A percentile compares a stretch with the other conserved stretches of the same genome.
Conservation (phyloP, 352 stramenopile genomes). For the Phytophthora pistaciae region DNA sequence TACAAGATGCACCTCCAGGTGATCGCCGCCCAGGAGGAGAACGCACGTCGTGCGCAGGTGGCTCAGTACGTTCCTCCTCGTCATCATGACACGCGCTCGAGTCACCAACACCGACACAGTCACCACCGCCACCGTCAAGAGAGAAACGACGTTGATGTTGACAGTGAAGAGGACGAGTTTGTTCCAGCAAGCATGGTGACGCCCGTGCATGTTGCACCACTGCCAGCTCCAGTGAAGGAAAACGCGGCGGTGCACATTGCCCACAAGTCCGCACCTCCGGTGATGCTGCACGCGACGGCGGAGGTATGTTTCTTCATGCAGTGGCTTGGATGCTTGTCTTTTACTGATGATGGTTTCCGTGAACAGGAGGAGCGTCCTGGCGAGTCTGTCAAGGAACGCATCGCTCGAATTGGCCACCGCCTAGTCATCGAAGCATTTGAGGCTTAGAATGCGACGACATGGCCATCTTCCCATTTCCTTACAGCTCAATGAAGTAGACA, state of each 20-base stretch:
- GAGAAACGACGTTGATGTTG: not conserved
- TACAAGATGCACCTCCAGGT: constrained; percentile 60
- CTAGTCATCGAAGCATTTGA: constrained; percentile 74
- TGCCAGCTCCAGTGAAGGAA: constrained; percentile 5
- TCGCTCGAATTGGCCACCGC: constrained; percentile 78
- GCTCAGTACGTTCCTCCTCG: constrained; percentile 4
- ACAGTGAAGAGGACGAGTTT: not conserved
- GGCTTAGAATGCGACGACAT: constrained; percentile 4
- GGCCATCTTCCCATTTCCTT: not conserved
- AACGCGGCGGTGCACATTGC: not conserved
- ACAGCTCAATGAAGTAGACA: not conserved
- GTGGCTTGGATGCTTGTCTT: not conserved
- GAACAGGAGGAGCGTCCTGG: constrained; percentile 21
- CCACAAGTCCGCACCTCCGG: not conserved
- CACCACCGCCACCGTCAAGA: constrained; percentile 21
- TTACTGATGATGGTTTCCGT: not conserved
- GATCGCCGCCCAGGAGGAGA: constrained; percentile 36
- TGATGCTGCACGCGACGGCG: constrained; percentile 11
- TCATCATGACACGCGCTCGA: constrained; percentile 20
- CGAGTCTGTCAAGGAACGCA: constrained; percentile 55
- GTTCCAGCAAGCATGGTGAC: not conserved
- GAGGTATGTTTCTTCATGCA: constrained; percentile 18
- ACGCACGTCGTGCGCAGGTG: constrained; percentile 5
- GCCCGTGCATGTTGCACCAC: constrained; percentile 8
- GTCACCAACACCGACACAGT: constrained; percentile 28